Base-by-base conservation (phyloP, 1,284 basidiomycete species). In the Puccinia horiana region DNA sequence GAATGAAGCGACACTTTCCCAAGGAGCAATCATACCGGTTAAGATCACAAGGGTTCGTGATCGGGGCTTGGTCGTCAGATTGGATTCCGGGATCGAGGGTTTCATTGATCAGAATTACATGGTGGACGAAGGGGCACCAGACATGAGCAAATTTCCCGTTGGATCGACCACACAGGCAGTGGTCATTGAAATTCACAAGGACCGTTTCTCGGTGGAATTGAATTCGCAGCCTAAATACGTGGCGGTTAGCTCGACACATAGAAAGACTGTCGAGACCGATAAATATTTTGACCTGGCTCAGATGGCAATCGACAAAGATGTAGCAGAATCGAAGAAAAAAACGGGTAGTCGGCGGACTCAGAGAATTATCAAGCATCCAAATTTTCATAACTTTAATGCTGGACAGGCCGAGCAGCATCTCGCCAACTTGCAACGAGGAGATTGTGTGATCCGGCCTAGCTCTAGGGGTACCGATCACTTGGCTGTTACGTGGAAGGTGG, bases 401-500 rank as follows among this genome's bases (percentile, higher is more conserved):
- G 89, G 90, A 29, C 93, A 98, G 85, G 96, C 97, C 1, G 96
- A 99, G 87, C 90, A 91, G 78, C 94, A 93, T 87, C 89, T 99
- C 78, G 93, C 95, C 82, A 92, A 92, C 84, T 93, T 95, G 87
- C 94, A 95, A 85, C 91, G 94, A 42, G 97, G 96, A 18, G 95
- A 98, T 87, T 95, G 95, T 69, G 94, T 99, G 47, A 94, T 99
- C 84, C 90, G 97, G 67, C 97, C 97, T 0, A 97, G 95, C 44
- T 98, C 96, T 2, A 96, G 96, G 87, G 96, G 96, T 8, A 88
- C 90, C 56, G 92, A 98, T 86, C 97, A 99, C 88, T 90, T 99
- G 52, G 97, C 97, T 49, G 93, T 99, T 18, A 99, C 97, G 0
- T 99, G 97, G 97, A 99, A 99, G 88, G 96, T 99, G 14, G 96